Evolutionary conservation across 2,329 filamentous ascomycete species (phyloP).

Genomic region (Fusarium duplospermum): DNA sequence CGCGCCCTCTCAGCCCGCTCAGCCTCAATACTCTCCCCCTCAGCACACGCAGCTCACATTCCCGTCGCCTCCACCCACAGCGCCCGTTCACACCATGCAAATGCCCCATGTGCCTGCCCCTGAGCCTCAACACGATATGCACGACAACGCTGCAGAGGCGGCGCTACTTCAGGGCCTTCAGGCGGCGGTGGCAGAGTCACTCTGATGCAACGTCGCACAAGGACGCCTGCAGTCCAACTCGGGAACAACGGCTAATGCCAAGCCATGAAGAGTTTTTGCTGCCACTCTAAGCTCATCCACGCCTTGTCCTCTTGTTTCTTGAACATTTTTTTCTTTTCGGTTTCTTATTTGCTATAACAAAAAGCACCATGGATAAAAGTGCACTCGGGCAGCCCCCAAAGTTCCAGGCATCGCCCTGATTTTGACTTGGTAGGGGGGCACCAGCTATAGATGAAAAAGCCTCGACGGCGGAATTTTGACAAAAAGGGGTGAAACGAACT

Average conservation of each 20-base stretch:
- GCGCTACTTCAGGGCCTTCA: slow-evolving; percentile 51
- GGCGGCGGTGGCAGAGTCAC: slow-evolving; percentile 47
- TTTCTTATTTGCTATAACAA: slow-evolving; percentile 16
- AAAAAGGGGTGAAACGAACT: background rate
- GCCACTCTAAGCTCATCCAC: background rate
- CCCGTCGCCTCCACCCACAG: slow-evolving; percentile 28
- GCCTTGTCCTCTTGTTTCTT: background rate
- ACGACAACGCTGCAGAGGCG: slow-evolving; percentile 51
- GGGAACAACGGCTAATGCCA: background rate
- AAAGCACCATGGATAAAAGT: slow-evolving; percentile 16
- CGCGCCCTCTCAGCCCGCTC: slow-evolving; percentile 16
- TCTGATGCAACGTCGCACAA: slow-evolving; percentile 23
- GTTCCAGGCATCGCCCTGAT: background rate
- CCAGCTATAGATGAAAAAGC: slow-evolving; percentile 31
- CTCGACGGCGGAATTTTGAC: slow-evolving; percentile 31
- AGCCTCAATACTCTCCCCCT: slow-evolving; percentile 22
- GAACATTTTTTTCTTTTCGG: background rate
- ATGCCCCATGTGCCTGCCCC: slow-evolving; percentile 38
- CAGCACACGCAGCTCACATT: slow-evolving; percentile 37
- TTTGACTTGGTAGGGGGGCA: slow-evolving; percentile 8
- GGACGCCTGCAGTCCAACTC: background rate
- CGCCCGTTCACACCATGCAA: slow-evolving; percentile 37
- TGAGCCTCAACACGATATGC: slow-evolving; percentile 37
- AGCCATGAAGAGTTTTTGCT: background rate
- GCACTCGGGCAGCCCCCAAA: slow-evolving; percentile 5